Evolutionary conservation across 1,284 basidiomycete species (phyloP).

Genomic region (Irpex lacteus): DNA sequence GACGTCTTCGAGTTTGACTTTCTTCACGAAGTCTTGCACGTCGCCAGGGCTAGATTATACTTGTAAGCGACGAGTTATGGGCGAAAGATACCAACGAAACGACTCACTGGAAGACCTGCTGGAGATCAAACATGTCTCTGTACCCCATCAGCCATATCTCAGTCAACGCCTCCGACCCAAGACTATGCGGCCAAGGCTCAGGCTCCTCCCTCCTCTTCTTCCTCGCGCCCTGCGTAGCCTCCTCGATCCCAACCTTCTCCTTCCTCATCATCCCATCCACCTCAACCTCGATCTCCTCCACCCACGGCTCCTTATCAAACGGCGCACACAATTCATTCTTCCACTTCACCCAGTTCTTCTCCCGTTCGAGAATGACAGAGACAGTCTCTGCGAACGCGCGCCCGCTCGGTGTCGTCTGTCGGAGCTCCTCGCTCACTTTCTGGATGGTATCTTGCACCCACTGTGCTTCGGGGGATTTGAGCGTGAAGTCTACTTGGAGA

Average conservation of each 20-base stretch:
- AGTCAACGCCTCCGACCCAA: conserved; percentile 65
- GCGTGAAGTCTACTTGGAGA: conserved; percentile 76
- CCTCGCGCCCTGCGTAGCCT: conserved; percentile 52
- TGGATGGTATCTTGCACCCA: conserved; percentile 72
- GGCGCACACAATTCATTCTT: conserved; percentile 75
- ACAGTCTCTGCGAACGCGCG: conserved; percentile 74
- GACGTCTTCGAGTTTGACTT: conserved; percentile 63
- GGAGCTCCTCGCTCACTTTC: conserved; percentile 67
- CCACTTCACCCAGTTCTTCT: conserved; percentile 86
- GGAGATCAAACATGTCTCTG: conserved; percentile 55
- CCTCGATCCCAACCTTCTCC: conserved; percentile 53
- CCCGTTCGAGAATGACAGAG: conserved; percentile 66
- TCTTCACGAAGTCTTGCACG: conserved; percentile 69
- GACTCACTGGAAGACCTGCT: conserved; percentile 63
- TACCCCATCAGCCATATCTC: conserved; percentile 83
- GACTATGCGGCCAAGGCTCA: conserved; percentile 55
- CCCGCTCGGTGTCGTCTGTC: conserved; percentile 72
- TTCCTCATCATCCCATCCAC: conserved; percentile 23
- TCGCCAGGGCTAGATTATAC: conserved; percentile 52
- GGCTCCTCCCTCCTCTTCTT: conserved; percentile 52
- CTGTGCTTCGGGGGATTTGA: conserved; percentile 60
- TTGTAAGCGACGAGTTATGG: background rate
- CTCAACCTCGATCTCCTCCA: conserved; percentile 39
- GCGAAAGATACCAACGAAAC: background rate
- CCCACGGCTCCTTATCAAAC: conserved; percentile 71